phyloP scores from a whole-genome alignment of 2,329 filamentous ascomycete species.

The Colletotrichum eremochloae region DNA sequence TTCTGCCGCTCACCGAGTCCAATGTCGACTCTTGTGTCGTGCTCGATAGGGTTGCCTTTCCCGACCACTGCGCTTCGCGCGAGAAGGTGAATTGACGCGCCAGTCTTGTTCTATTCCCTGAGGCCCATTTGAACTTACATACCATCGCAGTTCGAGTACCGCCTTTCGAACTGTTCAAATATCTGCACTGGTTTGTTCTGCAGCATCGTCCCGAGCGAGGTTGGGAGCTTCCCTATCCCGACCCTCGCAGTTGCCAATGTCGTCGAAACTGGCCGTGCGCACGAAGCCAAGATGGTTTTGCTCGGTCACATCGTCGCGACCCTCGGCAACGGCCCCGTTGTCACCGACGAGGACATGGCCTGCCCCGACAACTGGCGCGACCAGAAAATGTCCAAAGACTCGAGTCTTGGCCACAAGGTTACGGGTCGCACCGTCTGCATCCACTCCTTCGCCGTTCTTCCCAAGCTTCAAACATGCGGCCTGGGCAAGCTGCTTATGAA shows the following conservation, averaged over 20 bases:
- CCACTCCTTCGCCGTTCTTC: conserved; percentile 85
- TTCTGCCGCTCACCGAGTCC: conserved; percentile 77
- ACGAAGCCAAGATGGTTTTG: conserved; percentile 71
- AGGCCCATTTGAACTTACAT: conserved; percentile 16
- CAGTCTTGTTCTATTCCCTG: background rate
- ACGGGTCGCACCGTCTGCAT: conserved; percentile 81
- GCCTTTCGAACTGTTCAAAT: conserved; percentile 80
- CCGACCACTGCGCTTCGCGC: conserved; percentile 62
- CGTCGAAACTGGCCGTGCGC: conserved; percentile 70
- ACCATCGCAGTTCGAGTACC: conserved; percentile 77
- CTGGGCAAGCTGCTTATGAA: conserved; percentile 81
- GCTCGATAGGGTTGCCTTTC: conserved; percentile 69
- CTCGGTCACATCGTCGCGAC: conserved; percentile 85
- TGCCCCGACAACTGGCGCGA: conserved; percentile 77
- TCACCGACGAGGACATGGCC: conserved; percentile 84
- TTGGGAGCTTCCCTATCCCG: conserved; percentile 62
- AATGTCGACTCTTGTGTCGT: conserved; percentile 72
- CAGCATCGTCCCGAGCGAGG: conserved; percentile 64
- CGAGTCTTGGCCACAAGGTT: conserved; percentile 76
- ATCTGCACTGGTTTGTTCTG: conserved; percentile 86
- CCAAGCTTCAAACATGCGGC: conserved; percentile 79
- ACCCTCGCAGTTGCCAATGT: conserved; percentile 68
- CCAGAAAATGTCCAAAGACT: conserved; percentile 49
- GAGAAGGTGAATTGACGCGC: conserved; percentile 63
- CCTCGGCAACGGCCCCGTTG: conserved; percentile 70